Evolutionary conservation across 352 stramenopile species (phyloP).

Genomic region (Globisporangium megalacanthum): DNA sequence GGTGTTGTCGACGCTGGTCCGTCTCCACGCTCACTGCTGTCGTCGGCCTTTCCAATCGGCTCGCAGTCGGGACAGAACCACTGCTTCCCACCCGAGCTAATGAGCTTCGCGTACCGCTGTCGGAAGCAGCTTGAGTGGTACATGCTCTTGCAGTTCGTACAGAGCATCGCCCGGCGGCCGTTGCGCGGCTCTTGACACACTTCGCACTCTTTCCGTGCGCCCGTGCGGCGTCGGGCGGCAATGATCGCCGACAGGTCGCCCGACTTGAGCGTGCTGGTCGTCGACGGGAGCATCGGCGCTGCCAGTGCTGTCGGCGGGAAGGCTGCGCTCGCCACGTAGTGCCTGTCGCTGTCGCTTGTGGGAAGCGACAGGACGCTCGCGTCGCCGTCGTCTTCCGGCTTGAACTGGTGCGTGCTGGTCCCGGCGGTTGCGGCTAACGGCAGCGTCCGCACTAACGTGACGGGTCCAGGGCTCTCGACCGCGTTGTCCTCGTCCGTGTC

Average conservation of each 20-base stretch:
- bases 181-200: conserved; percentile 72
- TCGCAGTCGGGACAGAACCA: conserved; percentile 84
- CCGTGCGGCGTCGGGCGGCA: conserved; percentile 54
- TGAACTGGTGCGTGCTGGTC: not conserved
- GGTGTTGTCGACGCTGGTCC: conserved; percentile 17
- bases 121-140: conserved; percentile 84
- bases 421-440: too few species aligned
- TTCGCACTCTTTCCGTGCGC: conserved; percentile 63
- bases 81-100: conserved; percentile 53
- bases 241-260: conserved; percentile 59
- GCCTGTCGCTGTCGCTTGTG: not conserved
- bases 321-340: conserved; percentile 4
- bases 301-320: not conserved
- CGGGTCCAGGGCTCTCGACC: too few species aligned
- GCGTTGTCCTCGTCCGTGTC: conserved; percentile 42
- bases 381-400: conserved; percentile 24
- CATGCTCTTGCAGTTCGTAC: conserved; percentile 74
- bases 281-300: not conserved
- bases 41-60: conserved; percentile 18
- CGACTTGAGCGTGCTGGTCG: conserved; percentile 34
- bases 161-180: conserved; percentile 71
- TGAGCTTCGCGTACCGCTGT: conserved; percentile 68
- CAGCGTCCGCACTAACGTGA: too few species aligned
- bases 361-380: conserved; percentile 20
- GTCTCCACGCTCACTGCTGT: conserved; percentile 25